Evolutionary conservation across 768 basidiomycete species (phyloP).

Genomic region (Collybiopsis luxurians): DNA sequence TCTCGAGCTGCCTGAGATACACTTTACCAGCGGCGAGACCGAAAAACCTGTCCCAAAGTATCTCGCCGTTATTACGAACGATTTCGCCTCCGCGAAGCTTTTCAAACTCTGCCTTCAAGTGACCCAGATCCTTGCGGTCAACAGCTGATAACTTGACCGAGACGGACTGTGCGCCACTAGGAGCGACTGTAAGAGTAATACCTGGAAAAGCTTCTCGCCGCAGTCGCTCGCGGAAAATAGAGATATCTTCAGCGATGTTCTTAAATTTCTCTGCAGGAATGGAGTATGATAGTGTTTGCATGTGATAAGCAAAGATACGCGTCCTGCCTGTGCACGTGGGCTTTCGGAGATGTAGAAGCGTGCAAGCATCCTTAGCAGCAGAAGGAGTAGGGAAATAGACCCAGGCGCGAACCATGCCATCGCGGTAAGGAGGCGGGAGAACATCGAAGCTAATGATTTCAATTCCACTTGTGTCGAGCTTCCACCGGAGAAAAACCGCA

Average conservation of each 20-base stretch:
- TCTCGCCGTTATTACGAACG: constrained; percentile 46
- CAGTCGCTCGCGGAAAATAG: constrained; percentile 37
- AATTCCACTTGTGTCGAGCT: constrained; percentile 27
- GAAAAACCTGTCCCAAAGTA: constrained; percentile 70
- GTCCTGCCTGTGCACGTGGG: constrained; percentile 45
- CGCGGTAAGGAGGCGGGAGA: constrained; percentile 46
- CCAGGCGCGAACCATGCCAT: constrained; percentile 51
- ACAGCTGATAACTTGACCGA: constrained; percentile 49
- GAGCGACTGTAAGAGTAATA: constrained; percentile 19
- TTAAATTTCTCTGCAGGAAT: constrained; percentile 36
- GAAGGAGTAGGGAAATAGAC: constrained; percentile 50
- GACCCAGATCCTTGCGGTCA: constrained; percentile 45
- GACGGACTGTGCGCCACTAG: constrained; percentile 18
- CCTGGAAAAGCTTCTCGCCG: constrained; percentile 25
- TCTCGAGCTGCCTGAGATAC: constrained; percentile 47
- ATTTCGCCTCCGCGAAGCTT: constrained; percentile 60
- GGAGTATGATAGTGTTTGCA: constrained; percentile 47
- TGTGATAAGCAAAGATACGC: constrained; percentile 48
- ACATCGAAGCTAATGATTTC: constrained; percentile 42
- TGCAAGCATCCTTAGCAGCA: constrained; percentile 51
- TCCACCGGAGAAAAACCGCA: constrained; percentile 31
- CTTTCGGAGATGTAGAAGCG: constrained; percentile 42
- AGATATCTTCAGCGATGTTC: constrained; percentile 43
- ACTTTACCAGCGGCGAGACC: constrained; percentile 31
- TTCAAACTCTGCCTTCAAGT: constrained; percentile 60